These are phyloP conservation scores for Seiridium unicorne DNA, from an alignment of 2,329 filamentous ascomycete species.

Conservation along the genomic window DNA sequence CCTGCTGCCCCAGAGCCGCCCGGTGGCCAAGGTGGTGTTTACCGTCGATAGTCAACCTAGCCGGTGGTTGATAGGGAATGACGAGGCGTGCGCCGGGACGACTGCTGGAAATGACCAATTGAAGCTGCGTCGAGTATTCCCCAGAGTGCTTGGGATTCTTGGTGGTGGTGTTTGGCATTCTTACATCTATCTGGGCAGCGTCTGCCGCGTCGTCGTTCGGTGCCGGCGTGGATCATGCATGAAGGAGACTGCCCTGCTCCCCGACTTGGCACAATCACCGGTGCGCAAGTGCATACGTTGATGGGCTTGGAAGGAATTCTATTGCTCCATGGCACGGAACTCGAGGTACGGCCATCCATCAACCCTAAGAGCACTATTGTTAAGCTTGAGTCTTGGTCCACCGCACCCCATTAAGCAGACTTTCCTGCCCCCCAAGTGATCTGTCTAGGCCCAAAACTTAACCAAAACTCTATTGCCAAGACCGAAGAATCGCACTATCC, in stretches of 20 bases:
- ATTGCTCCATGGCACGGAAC: not conserved
- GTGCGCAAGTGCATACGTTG: not conserved
- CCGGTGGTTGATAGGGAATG: not conserved
- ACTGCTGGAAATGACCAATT: not conserved
- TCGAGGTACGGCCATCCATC: not conserved
- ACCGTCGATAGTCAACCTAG: not conserved
- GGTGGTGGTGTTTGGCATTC: not conserved
- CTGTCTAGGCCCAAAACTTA: not conserved
- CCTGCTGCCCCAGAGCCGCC: not conserved
- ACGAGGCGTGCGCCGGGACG: not conserved
- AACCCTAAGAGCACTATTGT: not conserved
- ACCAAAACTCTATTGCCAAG: slow-evolving; percentile 4
- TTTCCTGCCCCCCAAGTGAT: not conserved
- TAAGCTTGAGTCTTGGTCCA: not conserved
- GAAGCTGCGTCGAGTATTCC: not conserved
- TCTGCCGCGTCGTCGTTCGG: not conserved
- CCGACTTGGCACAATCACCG: not conserved
- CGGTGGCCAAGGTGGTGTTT: not conserved
- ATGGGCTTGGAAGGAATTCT: not conserved
- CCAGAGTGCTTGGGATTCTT: not conserved
- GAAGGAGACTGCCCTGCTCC: not conserved
- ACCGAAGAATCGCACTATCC: not conserved
- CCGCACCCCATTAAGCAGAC: not conserved
- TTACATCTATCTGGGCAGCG: not conserved
- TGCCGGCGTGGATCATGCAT: not conserved